These are phyloP conservation scores for Carpinus fangiana DNA, from an alignment of 306 rosid genomes.

Conservation along the genomic window DNA sequence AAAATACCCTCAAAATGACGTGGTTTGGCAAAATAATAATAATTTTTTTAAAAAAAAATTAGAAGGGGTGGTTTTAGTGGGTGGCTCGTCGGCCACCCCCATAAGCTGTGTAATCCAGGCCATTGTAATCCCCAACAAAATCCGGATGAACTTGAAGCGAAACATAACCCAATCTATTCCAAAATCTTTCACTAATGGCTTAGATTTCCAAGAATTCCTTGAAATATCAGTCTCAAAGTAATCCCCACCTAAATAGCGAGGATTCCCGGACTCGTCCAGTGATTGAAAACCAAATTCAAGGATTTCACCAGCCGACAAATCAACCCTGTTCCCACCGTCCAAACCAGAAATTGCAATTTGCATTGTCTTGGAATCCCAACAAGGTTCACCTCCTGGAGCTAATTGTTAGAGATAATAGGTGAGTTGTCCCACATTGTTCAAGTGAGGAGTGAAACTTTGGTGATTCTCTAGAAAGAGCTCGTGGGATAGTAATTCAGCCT, in stretches of 20 bases:
- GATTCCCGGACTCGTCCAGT: slow-evolving; percentile 59
- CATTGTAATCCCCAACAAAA: slow-evolving; percentile 59
- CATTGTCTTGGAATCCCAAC: slow-evolving; percentile 60
- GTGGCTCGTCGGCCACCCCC: no score
- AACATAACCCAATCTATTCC: slow-evolving; percentile 54
- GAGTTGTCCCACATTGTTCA: no score
- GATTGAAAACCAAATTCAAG: slow-evolving; percentile 72
- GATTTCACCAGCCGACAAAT: slow-evolving; percentile 68
- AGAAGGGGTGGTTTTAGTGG: no score
- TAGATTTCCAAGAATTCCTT: slow-evolving; percentile 84
- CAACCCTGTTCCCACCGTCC: slow-evolving; percentile 43
- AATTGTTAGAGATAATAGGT: no score
- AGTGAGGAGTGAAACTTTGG: no score
- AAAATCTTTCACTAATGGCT: slow-evolving; percentile 80
- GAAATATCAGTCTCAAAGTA: slow-evolving; percentile 85
- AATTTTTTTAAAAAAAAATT: no score
- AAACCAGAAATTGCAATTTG: slow-evolving; percentile 59
- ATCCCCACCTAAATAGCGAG: slow-evolving; percentile 88
- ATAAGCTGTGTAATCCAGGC: no score
- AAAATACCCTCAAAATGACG: no score
- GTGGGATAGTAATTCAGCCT: no score
- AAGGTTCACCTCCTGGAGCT: slow-evolving; percentile 70
- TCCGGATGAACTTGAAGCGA: slow-evolving; percentile 81
- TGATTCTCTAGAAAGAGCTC: no score
- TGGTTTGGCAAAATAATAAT: no score